Evolutionary conservation across 805 yeast species (phyloP).

Genomic region (Lipomyces orientalis): DNA sequence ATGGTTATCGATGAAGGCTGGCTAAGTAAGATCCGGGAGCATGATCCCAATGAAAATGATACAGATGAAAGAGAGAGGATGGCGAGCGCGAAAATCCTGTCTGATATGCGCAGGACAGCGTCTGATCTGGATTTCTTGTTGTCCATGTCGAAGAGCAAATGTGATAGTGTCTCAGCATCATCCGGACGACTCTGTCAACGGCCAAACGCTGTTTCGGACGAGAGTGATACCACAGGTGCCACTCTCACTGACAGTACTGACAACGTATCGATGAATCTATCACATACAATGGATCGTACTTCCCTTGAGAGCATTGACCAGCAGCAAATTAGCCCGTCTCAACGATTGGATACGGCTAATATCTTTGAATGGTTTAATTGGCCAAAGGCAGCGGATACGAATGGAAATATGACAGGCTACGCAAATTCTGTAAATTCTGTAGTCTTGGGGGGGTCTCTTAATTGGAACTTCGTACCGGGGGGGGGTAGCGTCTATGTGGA

Average conservation of each 20-base stretch:
- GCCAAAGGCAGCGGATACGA: constrained; percentile 33
- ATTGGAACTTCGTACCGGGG: too few species aligned
- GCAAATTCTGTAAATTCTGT: too few species aligned
- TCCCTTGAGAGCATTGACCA: constrained; percentile 2
- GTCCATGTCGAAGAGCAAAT: constrained; percentile 14
- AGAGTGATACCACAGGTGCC: too few species aligned
- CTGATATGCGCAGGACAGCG: constrained; percentile 42
- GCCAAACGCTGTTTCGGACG: background rate
- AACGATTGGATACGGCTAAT: constrained; percentile 29
- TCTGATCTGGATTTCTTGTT: constrained; percentile 41
- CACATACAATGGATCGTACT: background rate
- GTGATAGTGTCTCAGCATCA: constrained; percentile 1
- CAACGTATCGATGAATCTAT: too few species aligned
- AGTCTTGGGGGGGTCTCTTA: too few species aligned
- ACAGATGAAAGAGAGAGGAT: constrained; percentile 23
- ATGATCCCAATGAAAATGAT: constrained; percentile 9
- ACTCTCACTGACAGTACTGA: too few species aligned
- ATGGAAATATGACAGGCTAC: too few species aligned
- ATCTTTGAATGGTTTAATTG: constrained; percentile 42
- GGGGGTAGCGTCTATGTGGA: too few species aligned
- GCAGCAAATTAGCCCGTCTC: constrained; percentile 18
- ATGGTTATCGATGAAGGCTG: constrained; percentile 40
- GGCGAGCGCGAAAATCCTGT: constrained; percentile 38
- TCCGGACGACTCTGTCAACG: constrained; percentile 8
- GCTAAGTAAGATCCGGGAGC: constrained; percentile 28